Percentiles rank a stretch among this genome's conserved stretches.
These are phyloP conservation scores for Chenopodium suecicum DNA, from an alignment of 148 eudicot species.

Conservation along the genomic window DNA sequence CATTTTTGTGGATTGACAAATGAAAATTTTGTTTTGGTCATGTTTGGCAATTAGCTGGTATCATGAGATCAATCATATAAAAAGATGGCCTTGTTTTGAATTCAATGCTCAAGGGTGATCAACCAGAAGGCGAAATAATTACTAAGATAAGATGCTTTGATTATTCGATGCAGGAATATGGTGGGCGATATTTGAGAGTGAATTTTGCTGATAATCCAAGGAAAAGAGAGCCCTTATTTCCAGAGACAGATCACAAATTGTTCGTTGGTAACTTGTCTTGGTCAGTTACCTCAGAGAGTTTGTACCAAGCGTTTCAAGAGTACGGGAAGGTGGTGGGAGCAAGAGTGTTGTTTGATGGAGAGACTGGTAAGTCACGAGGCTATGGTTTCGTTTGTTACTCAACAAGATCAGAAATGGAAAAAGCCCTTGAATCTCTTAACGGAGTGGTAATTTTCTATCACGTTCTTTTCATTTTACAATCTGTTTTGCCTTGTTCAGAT, in stretches of 20 bases:
- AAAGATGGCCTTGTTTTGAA: too few species aligned
- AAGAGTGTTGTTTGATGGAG: slow-evolving; percentile 81
- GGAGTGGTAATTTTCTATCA: slow-evolving; percentile 62
- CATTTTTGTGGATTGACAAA: not conserved
- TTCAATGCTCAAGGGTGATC: not conserved
- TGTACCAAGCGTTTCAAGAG: slow-evolving; percentile 57
- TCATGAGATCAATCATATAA: too few species aligned
- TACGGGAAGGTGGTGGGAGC: slow-evolving; percentile 87
- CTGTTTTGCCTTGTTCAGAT: not conserved
- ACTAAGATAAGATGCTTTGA: not conserved
- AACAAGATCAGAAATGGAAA: slow-evolving; percentile 67
- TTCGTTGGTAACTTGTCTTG: slow-evolving; percentile 88
- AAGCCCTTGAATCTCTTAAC: slow-evolving; percentile 73
- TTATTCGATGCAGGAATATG: slow-evolving; percentile 60
- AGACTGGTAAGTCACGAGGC: slow-evolving; percentile 86
- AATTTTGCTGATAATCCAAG: slow-evolving; percentile 83
- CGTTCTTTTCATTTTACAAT: not conserved
- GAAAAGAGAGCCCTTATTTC: slow-evolving; percentile 66
- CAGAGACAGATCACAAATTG: slow-evolving; percentile 88
- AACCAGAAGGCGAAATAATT: not conserved
- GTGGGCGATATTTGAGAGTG: slow-evolving; percentile 81
- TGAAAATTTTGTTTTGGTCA: too few species aligned
- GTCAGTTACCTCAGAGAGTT: slow-evolving; percentile 74
- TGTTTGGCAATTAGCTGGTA: too few species aligned
- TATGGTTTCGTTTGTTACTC: slow-evolving; percentile 80